Evolutionary conservation across 2,329 filamentous ascomycete genomes (phyloP).

Genomic region (Trichoderma sp.): DNA sequence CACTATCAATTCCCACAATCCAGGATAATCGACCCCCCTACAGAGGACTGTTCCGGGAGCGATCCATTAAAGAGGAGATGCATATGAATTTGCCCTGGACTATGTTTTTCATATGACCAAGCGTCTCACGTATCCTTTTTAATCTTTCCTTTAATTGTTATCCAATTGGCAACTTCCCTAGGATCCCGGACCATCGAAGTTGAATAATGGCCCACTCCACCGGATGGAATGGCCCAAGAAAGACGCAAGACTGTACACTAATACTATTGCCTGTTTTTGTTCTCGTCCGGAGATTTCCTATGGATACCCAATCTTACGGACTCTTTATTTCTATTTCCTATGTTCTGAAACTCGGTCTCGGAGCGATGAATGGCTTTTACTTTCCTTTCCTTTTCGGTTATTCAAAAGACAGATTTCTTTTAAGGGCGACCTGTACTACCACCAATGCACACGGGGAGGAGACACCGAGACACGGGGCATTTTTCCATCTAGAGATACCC

Average conservation of each 20-base stretch:
- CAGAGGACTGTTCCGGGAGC: slow-evolving; percentile 8
- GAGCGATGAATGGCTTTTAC: slow-evolving; percentile 20
- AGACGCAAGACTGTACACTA: slow-evolving; percentile 23
- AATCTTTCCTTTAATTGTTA: slow-evolving; percentile 23
- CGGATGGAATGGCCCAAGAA: slow-evolving; percentile 22
- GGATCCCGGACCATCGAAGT: slow-evolving; percentile 21
- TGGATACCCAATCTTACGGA: slow-evolving; percentile 24
- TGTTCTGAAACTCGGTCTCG: slow-evolving; percentile 2
- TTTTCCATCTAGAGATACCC: slow-evolving; percentile 43
- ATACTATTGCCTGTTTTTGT: slow-evolving; percentile 3
- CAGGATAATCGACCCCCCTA: slow-evolving; percentile 13
- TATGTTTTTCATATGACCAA: background rate
- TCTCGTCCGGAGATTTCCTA: slow-evolving; percentile 21
- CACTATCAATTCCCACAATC: background rate
- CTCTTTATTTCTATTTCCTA: slow-evolving; percentile 19
- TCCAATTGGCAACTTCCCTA: slow-evolving; percentile 19
- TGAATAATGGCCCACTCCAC: background rate
- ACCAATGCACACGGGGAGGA: slow-evolving; percentile 23
- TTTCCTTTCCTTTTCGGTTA: slow-evolving; percentile 10
- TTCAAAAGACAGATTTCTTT: slow-evolving; percentile 25
- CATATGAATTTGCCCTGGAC: slow-evolving; percentile 14
- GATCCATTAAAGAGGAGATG: slow-evolving; percentile 19
- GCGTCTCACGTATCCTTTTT: slow-evolving; percentile 20
- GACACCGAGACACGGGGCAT: slow-evolving; percentile 31
- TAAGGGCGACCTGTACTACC: slow-evolving; percentile 27